Conservation (phyloP, 148 eudicot genomes). For the Heliosperma pusillum region DNA sequence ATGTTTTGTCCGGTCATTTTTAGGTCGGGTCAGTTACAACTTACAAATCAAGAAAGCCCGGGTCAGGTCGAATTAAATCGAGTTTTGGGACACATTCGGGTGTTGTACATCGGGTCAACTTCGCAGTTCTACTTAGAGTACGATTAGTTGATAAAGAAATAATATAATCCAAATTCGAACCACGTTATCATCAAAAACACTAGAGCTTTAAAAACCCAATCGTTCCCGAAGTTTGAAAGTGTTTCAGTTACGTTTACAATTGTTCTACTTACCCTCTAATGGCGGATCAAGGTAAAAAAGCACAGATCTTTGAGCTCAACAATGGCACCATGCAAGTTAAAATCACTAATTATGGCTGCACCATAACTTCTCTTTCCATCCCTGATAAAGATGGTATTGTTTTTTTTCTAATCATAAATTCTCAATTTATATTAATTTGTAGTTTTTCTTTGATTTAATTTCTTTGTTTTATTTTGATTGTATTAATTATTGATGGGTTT, state of each 20-base stretch:
- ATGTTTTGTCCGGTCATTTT: no score
- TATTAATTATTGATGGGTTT: conserved; percentile 22
- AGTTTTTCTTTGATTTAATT: not conserved
- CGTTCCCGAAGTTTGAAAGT: no score
- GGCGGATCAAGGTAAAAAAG: conserved; percentile 47
- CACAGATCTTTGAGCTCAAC: conserved; percentile 75
- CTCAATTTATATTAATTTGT: not conserved
- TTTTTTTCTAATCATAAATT: conserved; percentile 5
- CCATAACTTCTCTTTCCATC: conserved; percentile 71
- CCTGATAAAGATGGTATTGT: conserved; percentile 73
- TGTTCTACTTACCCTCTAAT: conserved; percentile 19
- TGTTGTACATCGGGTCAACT: no score
- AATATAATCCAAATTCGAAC: no score
- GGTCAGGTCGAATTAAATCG: no score
- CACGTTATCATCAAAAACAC: no score
- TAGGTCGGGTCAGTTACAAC: no score
- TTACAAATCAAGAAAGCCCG: no score
- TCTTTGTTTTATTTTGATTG: conserved; percentile 9
- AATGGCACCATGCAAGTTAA: conserved; percentile 74
- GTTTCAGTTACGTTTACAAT: not conserved
- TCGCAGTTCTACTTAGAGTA: no score
- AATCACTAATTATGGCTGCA: conserved; percentile 82
- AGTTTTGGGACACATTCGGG: no score
- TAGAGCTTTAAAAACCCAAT: no score
- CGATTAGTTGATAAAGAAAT: no score